These are phyloP conservation scores for Solanum corneliomulleri DNA, from an alignment of 257 asterid species.

Conservation along the genomic window DNA sequence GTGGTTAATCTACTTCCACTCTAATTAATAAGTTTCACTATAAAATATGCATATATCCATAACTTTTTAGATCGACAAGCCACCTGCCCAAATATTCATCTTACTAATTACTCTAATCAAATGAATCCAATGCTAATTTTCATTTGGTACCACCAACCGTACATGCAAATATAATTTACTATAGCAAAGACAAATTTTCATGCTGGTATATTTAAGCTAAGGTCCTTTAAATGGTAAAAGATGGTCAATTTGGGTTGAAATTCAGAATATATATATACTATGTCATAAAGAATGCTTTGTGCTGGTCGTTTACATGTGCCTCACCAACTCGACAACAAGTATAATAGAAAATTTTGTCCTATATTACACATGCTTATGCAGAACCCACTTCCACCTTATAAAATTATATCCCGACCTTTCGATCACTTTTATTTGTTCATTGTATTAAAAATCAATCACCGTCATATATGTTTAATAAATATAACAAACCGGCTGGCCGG, in stretches of 20 bases:
- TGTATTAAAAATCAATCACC: background rate
- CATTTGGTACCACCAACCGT: background rate
- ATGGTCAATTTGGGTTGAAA: background rate
- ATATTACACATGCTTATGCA: background rate
- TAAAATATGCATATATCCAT: background rate
- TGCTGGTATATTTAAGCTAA: background rate
- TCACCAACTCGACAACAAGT: background rate
- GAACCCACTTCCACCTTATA: background rate
- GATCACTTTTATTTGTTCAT: background rate
- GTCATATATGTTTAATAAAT: too few relatives aligned
- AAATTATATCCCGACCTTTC: background rate
- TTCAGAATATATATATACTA: background rate
- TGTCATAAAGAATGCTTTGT: background rate
- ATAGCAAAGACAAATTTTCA: background rate
- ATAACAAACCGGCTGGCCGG: background rate
- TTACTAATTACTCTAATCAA: background rate
- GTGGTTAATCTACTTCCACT: background rate
- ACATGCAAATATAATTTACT: background rate
- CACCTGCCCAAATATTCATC: background rate
- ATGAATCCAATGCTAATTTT: background rate
- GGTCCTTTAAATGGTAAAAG: background rate
- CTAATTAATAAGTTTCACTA: background rate
- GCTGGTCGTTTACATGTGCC: background rate
- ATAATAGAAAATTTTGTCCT: background rate
- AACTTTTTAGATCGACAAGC: background rate